Evolutionary conservation across 1,284 basidiomycete species (phyloP), one percentile per base, ranked within the genome.

Genomic region (Golubevia pallescens): DNA sequence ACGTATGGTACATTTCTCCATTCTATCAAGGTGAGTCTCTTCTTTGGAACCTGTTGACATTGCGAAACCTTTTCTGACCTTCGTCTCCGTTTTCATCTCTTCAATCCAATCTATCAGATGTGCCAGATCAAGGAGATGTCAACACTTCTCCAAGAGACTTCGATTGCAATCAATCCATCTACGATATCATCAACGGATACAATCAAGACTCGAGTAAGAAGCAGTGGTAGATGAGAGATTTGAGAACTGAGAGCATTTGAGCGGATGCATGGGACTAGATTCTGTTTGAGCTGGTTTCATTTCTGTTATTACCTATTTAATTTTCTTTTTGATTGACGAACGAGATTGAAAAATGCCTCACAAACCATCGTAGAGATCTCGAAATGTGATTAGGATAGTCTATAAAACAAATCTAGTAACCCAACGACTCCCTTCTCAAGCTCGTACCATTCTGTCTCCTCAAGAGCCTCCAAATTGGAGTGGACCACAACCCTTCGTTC

Each of bases 341-440:
- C 28, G 28, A 28, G 28, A 28, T 28, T 28, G 28, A 28, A 28
- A 28, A 28, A 28, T 28, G 28, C 28, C 28, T 28, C 28, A 28
- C n/a, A n/a, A n/a, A n/a, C n/a, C n/a, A n/a, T n/a, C n/a, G n/a
- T n/a, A n/a, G n/a, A n/a, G n/a, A n/a, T n/a, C n/a, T n/a, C n/a
- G n/a, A n/a, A n/a, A n/a, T n/a, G n/a, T n/a, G n/a, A n/a, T n/a
- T n/a, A n/a, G n/a, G n/a, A n/a, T n/a, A n/a, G n/a, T n/a, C n/a
- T n/a, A n/a, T n/a, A n/a, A n/a, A n/a, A n/a, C n/a, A n/a, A n/a
- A n/a, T n/a, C n/a, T n/a, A 75, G 58, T 75, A 75, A 34, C 72
- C 68, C 21, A 75, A 63, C 8, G 51, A 24, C 51, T 65, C 61
- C 3, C 72, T 57, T 10, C 73, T 63, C 23, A 74, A 53, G 52